Evolutionary conservation across 257 asterid species (phyloP).

Genomic region (Craterostigma plantagineum): DNA sequence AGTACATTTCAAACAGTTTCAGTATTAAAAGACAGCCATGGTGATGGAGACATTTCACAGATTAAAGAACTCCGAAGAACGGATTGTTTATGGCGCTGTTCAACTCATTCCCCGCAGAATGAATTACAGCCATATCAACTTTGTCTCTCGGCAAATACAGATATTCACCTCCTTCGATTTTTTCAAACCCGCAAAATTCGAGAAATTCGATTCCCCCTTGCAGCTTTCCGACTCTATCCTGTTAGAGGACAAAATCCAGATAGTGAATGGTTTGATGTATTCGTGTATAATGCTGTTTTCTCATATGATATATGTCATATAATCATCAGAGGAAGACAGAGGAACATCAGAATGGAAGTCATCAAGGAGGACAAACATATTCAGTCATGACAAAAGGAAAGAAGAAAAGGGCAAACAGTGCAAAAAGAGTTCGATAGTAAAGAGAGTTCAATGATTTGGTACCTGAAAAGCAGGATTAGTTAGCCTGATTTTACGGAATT

Average conservation of each 20-base stretch:
- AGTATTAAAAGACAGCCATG: too few species aligned
- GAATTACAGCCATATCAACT: conserved; percentile 63
- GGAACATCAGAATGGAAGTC: too few species aligned
- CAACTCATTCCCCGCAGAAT: conserved; percentile 75
- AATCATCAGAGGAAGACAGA: too few species aligned
- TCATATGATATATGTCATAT: too few species aligned
- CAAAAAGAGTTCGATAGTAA: too few species aligned
- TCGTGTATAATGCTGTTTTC: too few species aligned
- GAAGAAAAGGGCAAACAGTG: too few species aligned
- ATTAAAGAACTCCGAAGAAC: conserved; percentile 77
- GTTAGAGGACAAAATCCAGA: conserved; percentile 8
- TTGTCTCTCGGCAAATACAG: conserved; percentile 64
- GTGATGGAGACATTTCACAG: not conserved
- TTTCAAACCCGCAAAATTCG: conserved; percentile 83
- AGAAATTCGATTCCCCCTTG: conserved; percentile 78
- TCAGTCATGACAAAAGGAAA: too few species aligned
- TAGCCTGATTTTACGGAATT: conserved; percentile 81
- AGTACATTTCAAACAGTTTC: too few species aligned
- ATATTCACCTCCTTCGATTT: conserved; percentile 72
- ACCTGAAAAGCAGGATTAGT: conserved; percentile 85
- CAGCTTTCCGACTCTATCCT: conserved; percentile 85
- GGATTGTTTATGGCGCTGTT: conserved; percentile 85
- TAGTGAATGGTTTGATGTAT: too few species aligned
- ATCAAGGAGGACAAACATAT: too few species aligned
- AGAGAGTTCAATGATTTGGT: conserved; percentile 5